A percentile compares a stretch with the other conserved stretches of the same genome.
phyloP scores from a whole-genome alignment of 495 filamentous ascomycete species.

The Hyphodiscus hymeniophilus region DNA sequence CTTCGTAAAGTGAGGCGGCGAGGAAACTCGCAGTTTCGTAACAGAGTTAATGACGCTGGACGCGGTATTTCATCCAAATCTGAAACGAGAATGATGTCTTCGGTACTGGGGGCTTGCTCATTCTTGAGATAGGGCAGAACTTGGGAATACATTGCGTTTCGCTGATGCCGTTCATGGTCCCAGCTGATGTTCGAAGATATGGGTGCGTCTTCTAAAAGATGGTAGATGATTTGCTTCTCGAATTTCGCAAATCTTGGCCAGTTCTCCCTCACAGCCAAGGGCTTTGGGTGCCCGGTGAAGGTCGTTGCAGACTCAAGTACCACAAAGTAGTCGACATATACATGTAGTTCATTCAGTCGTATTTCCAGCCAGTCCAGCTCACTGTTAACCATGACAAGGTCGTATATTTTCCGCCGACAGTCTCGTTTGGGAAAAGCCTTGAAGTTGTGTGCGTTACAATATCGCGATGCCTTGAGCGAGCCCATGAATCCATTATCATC shows the following conservation, averaged over 20 bases:
- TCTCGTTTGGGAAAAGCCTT: not conserved
- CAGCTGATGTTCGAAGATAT: conserved; percentile 17
- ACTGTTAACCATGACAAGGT: conserved; percentile 33
- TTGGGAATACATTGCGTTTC: conserved; percentile 30
- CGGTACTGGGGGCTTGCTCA: conserved; percentile 16
- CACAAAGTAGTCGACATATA: conserved; percentile 38
- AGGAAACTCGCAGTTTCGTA: conserved; percentile 35
- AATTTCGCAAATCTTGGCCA: conserved; percentile 29
- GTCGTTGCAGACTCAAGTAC: conserved; percentile 37
- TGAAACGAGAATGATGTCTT: conserved; percentile 29
- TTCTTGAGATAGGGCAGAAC: conserved; percentile 27
- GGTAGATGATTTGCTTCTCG: conserved; percentile 33
- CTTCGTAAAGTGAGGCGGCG: conserved; percentile 31
- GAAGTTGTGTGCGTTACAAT: conserved; percentile 1
- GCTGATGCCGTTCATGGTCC: conserved; percentile 29
- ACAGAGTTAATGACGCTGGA: conserved; percentile 25
- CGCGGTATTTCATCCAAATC: conserved; percentile 37
- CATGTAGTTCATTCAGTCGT: conserved; percentile 28
- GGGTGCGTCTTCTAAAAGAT: conserved; percentile 27
- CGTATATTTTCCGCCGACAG: conserved; percentile 32
- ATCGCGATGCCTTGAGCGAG: not conserved
- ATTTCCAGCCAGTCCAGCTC: conserved; percentile 43
- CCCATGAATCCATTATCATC: conserved; percentile 3
- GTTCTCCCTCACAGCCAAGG: conserved; percentile 29
- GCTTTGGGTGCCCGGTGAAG: conserved; percentile 35